phyloP scores from a whole-genome alignment of 2,329 filamentous ascomycete genomes.

The Alternaria rosae region DNA sequence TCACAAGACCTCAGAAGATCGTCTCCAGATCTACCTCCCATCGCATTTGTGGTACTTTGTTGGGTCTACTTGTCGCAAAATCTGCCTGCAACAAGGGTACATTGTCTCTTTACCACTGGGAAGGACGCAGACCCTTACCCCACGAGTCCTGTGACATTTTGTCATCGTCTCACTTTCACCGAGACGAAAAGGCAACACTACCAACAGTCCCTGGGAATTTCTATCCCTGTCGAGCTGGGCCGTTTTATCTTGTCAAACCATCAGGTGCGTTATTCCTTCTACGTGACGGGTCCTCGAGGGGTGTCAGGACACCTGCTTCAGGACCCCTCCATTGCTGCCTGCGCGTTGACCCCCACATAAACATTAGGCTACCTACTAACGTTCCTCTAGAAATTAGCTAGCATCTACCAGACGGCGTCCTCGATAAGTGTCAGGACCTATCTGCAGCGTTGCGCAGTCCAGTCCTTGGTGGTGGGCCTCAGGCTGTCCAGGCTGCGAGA shows the following conservation, averaged over 20 bases:
- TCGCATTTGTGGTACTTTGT: conserved; percentile 25
- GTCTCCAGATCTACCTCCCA: conserved; percentile 30
- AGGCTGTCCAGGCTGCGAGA: conserved; percentile 51
- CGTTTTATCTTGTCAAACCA: conserved; percentile 43
- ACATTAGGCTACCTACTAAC: conserved; percentile 41
- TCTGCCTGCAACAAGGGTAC: conserved; percentile 27
- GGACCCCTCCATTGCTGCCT: conserved; percentile 39
- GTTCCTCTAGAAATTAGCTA: conserved; percentile 31
- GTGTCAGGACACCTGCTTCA: conserved; percentile 24
- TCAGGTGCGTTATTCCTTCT: conserved; percentile 44
- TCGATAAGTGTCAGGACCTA: conserved; percentile 36
- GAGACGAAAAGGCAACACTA: conserved; percentile 18
- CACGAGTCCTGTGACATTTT: conserved; percentile 25
- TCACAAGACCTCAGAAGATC: conserved; percentile 41
- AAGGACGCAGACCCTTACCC: conserved; percentile 20
- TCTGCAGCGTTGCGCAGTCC: conserved; percentile 42
- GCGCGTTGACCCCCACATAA: conserved; percentile 25
- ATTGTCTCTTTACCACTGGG: conserved; percentile 29
- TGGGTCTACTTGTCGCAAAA: conserved; percentile 33
- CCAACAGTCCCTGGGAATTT: conserved; percentile 16
- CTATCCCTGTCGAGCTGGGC: conserved; percentile 47
- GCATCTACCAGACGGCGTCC: conserved; percentile 42
- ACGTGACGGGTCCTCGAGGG: conserved; percentile 17
- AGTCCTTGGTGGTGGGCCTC: conserved; percentile 58
- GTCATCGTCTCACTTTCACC: conserved; percentile 19